Base-by-base conservation (phyloP, 306 rosid genomes). In the Lupinus albus region DNA sequence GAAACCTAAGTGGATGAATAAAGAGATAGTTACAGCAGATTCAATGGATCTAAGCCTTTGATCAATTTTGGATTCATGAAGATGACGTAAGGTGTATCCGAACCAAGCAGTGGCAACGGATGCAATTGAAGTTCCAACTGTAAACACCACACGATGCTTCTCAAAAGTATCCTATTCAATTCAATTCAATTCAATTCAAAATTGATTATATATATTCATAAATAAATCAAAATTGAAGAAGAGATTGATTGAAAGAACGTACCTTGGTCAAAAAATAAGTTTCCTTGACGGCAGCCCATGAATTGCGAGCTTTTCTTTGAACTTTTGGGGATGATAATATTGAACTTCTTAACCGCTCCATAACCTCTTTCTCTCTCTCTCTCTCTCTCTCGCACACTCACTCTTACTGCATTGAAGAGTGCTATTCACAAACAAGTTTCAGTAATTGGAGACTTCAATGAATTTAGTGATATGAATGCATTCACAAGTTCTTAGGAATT, bases 21-120 rank as follows among this genome's bases (percentile, higher is more conserved):
- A 7, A 49, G 32, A 67, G 5, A 17, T 38, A 30, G 44, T 84
- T 70, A 93, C 99, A 70, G 80, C 87, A 52, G 76, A 63, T 79
- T 93, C 99, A 36, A 93, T 93, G 13, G 99, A 88, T 76, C 82
- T 84, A 33, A 93, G 97, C 83, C 99, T 85, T 75, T 77, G 82
- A 64, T 90, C 88, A 69, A 93, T 90, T 80, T 54, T 86, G 15
- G 65, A 30, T 0, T 90, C 88, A 76, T 88, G 99, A 1, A 79
- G 46, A 72, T 88, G 92, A 4, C 99, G 99, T 76, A 93, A 51
- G 11, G 87, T 65, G 78, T 90, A 93, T 9, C 99, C 99, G 51
- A 82, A 6, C 80, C 85, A 82, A 38, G 99, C 97, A 7, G 97
- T 93, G 20, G 90, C 90, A 41, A 93, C 89, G 57, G 99, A 93